phyloP scores from a whole-genome alignment of 805 yeast genomes.

The Cyberlindnera maritima region DNA sequence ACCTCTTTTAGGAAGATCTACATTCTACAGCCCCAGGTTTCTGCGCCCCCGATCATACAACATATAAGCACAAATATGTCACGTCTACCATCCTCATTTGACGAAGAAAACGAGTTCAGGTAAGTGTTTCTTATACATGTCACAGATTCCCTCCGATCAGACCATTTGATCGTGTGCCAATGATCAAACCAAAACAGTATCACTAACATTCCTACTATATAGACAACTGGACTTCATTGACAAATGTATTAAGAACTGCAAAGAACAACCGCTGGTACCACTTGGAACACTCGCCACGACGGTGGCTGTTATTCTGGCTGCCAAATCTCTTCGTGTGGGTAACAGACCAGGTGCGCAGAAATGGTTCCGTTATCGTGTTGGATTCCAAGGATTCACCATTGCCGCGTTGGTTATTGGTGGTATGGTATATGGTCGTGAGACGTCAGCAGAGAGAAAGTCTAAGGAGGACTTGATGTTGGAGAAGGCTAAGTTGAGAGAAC shows the following conservation, averaged over 20 bases:
- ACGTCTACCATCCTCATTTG: constrained; percentile 36
- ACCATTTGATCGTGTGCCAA: too few relatives aligned
- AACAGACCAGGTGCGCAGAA: constrained; percentile 73
- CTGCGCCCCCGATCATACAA: too few relatives aligned
- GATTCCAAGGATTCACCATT: constrained; percentile 77
- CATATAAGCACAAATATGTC: constrained; percentile 21
- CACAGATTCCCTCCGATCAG: too few relatives aligned
- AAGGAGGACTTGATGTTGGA: constrained; percentile 66
- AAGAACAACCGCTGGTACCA: constrained; percentile 89
- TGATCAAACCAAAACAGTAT: too few relatives aligned
- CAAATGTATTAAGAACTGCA: constrained; percentile 59
- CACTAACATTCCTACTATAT: background rate
- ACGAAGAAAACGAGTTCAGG: constrained; percentile 27
- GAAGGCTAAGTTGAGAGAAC: constrained; percentile 83
- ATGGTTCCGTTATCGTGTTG: constrained; percentile 90
- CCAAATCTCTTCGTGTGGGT: constrained; percentile 69
- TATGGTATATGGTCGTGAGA: constrained; percentile 54
- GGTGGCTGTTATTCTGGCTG: constrained; percentile 78
- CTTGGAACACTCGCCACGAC: constrained; percentile 75
- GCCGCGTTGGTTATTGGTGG: constrained; percentile 84
- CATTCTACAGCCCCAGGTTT: too few relatives aligned
- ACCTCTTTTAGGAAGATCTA: too few relatives aligned
- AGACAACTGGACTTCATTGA: constrained; percentile 48
- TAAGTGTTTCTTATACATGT: too few relatives aligned
- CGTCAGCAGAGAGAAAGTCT: constrained; percentile 42